Evolutionary conservation across 345 rosid genomes (phyloP).

Genomic region (Alliaria petiolata): DNA sequence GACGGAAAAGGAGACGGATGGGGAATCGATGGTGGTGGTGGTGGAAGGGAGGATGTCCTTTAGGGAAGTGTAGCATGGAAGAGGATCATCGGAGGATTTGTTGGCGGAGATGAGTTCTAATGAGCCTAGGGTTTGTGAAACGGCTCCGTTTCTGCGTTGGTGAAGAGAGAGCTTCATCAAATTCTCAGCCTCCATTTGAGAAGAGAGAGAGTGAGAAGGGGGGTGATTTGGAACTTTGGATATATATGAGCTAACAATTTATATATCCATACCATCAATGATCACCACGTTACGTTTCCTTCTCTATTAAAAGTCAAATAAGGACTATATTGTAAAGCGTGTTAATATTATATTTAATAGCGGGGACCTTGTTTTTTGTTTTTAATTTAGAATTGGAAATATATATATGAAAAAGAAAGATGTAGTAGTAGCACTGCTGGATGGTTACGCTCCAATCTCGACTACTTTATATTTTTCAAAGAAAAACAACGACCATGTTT

Average conservation of each 20-base stretch:
- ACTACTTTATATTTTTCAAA: constrained; percentile 13
- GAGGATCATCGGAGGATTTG: constrained; percentile 22
- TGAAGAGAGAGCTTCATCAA: constrained; percentile 28
- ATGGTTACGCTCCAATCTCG: constrained; percentile 26
- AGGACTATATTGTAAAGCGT: constrained; percentile 2
- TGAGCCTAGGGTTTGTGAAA: constrained; percentile 30
- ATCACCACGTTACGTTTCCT: constrained; percentile 1
- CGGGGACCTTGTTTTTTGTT: background rate
- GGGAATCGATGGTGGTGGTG: constrained; percentile 51
- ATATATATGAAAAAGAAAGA: background rate
- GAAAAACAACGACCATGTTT: constrained; percentile 5
- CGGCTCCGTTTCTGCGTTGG: constrained; percentile 25
- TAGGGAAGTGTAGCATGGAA: constrained; percentile 62
- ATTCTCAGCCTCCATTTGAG: constrained; percentile 20
- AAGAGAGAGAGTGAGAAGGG: background rate
- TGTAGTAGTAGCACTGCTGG: background rate
- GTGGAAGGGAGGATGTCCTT: constrained; percentile 59
- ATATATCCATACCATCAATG: background rate
- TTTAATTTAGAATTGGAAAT: background rate
- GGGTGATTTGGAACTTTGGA: background rate
- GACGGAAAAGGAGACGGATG: constrained; percentile 28
- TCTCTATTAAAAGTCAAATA: constrained; percentile 24
- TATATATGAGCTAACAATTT: background rate
- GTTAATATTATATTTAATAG: background rate
- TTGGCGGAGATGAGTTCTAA: constrained; percentile 35